phyloP scores from a whole-genome alignment of 371 early-diverging fungal species.

The Dinochytrium kinnereticum region DNA sequence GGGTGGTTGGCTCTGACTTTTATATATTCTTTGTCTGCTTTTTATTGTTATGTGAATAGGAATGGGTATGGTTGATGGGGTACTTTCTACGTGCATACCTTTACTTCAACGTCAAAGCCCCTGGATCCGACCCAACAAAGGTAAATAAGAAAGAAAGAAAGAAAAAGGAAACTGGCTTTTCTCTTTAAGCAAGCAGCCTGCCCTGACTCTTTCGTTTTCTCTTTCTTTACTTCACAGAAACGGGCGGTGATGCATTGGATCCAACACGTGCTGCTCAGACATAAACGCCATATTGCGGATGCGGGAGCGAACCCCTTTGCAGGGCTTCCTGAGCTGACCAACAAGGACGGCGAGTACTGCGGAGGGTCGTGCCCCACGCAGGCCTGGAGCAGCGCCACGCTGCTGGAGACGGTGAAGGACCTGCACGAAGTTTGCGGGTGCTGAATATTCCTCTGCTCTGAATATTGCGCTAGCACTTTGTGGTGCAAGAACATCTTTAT shows the following conservation, averaged over 20 bases:
- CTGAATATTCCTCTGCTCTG: too few relatives aligned
- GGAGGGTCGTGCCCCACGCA: slow-evolving; percentile 88
- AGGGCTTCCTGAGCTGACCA: slow-evolving; percentile 96
- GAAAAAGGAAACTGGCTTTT: too few relatives aligned
- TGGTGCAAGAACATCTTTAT: too few relatives aligned
- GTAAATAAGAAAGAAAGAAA: too few relatives aligned
- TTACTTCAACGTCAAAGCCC: slow-evolving; percentile 60
- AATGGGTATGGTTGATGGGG: slow-evolving; percentile 95
- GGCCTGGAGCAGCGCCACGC: slow-evolving; percentile 90
- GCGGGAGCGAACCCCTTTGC: slow-evolving; percentile 68
- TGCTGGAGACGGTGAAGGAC: slow-evolving; percentile 67
- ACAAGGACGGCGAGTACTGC: slow-evolving; percentile 82
- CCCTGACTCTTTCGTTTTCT: background rate
- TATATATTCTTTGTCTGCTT: background rate
- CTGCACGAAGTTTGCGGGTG: too few relatives aligned
- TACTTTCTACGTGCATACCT: slow-evolving; percentile 87
- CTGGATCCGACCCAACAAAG: slow-evolving; percentile 30
- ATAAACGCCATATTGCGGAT: slow-evolving; percentile 72
- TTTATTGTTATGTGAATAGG: too few relatives aligned
- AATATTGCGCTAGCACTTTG: too few relatives aligned
- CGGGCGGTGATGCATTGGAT: slow-evolving; percentile 40
- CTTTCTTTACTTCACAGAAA: slow-evolving; percentile 11
- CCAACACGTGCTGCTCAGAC: slow-evolving; percentile 70
- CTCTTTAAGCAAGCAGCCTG: too few relatives aligned
- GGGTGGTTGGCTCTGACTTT: slow-evolving; percentile 9